Percentiles rank a stretch among this genome's conserved stretches.
Conservation (phyloP, 2,329 filamentous ascomycete species). For the Intubia oerlemansii region DNA sequence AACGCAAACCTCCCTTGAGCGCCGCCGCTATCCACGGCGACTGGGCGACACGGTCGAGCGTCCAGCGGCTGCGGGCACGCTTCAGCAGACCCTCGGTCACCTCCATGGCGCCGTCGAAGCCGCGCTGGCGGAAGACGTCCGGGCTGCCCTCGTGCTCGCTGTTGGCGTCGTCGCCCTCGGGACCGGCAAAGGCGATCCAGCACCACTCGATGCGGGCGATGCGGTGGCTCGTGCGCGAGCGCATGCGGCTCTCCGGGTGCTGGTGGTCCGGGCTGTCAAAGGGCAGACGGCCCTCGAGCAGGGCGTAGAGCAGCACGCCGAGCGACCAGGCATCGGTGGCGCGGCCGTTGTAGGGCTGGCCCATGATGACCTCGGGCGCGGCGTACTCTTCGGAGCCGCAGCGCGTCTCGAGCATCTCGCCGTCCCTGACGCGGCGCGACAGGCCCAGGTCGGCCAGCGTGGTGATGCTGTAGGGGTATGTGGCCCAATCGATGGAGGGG, state of each 20-base stretch:
- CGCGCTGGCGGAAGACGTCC: slow-evolving; percentile 35
- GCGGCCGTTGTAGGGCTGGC: slow-evolving; percentile 82
- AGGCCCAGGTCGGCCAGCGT: slow-evolving; percentile 86
- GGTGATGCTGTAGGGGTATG: slow-evolving; percentile 61
- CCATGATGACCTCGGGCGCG: slow-evolving; percentile 88
- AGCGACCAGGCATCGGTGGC: slow-evolving; percentile 88
- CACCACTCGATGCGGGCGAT: slow-evolving; percentile 92
- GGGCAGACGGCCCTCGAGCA: slow-evolving; percentile 79
- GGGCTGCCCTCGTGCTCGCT: slow-evolving; percentile 55
- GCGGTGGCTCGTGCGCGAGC: slow-evolving; percentile 72
- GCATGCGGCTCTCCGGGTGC: slow-evolving; percentile 54
- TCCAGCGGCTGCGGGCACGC: slow-evolving; percentile 60
- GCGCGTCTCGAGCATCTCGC: slow-evolving; percentile 75
- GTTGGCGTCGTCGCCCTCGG: slow-evolving; percentile 47
- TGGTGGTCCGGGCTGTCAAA: slow-evolving; percentile 41
- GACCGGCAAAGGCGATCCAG: slow-evolving; percentile 71
- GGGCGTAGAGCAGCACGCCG: slow-evolving; percentile 77
- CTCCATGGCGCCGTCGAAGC: slow-evolving; percentile 52
- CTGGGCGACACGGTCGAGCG: slow-evolving; percentile 48
- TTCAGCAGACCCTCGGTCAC: slow-evolving; percentile 73
- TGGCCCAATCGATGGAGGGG: slow-evolving; percentile 42
- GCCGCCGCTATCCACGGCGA: slow-evolving; percentile 58
- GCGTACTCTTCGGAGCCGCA: slow-evolving; percentile 97
- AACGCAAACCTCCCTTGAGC: slow-evolving; percentile 41
- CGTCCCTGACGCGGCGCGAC: slow-evolving; percentile 64